Base-by-base conservation (phyloP, 176 grass and related monocot species). In the Triticum monococcum region DNA sequence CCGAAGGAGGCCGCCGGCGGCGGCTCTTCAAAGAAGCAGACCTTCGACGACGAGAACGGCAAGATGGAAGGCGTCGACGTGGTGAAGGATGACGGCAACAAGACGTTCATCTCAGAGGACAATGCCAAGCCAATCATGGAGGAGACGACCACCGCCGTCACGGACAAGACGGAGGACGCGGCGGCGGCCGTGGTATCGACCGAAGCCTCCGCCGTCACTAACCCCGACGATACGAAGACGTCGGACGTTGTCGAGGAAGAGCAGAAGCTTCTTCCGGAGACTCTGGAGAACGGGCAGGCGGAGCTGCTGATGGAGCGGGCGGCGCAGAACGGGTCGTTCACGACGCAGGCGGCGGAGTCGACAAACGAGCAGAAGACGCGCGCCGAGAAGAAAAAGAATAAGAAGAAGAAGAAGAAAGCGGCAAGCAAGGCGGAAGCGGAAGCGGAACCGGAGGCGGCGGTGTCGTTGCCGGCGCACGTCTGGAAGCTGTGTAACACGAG, bases 401-500 rank as follows among this genome's bases (percentile, higher is more conserved):
- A 46, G 38, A 31, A 24, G 2, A 45, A 64, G 2, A 75, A 87
- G 26, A 68, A 54, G 26, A 69, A 79, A 78, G 11, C 11, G 3
- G 20, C 24, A 12, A 56, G 5, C 3, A 75, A 35, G 2, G 74
- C 5, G 24, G 81, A 31, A 20, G 25, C 20, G 20, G 56, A 59
- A 7, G 60, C 5, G 24, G 81, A 31, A 20, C 14, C 7, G 78
- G 78, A 11, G 17, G 68, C 13, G 16, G 7, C 26, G 46, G 74
- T 32, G 26, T 20, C 25, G 43, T 9, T 20, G 78, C 3, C 10
- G 17, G 3, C 45, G 67, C 8, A 45, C 31, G 25, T 1, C 13
- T 98, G 96, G 96, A 96, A 92, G 79, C 88, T 97, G 1, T 99
- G 94, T 72, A 92, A 92, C 93, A 43, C 89, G 28, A 91, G 72